Percentiles rank a stretch among this genome's conserved stretches.
These are phyloP conservation scores for Larix kaempferi DNA, from an alignment of 75 land plant species.

Conservation along the genomic window DNA sequence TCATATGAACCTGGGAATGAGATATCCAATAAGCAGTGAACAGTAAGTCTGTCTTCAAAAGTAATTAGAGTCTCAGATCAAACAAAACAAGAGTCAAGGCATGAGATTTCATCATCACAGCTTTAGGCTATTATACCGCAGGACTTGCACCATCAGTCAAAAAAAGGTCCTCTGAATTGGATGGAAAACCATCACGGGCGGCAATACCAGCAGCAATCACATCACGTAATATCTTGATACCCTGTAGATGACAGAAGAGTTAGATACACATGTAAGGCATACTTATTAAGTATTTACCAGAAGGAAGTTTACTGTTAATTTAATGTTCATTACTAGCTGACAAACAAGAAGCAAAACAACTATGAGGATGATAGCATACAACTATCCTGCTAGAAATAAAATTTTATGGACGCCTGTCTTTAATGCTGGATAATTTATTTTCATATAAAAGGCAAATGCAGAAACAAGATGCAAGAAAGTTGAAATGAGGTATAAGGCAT, in stretches of 20 bases:
- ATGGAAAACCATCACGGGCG: slow-evolving; percentile 89
- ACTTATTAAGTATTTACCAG: too few relatives aligned
- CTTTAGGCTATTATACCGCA: slow-evolving; percentile 39
- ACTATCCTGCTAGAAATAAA: too few relatives aligned
- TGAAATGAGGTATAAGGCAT: too few relatives aligned
- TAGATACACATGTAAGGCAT: too few relatives aligned
- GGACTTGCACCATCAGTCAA: slow-evolving; percentile 98
- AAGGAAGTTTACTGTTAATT: too few relatives aligned
- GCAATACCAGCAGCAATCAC: slow-evolving; percentile 90
- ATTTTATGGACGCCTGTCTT: too few relatives aligned
- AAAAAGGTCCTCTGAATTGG: slow-evolving; percentile 79
- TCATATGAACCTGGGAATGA: slow-evolving; percentile 87
- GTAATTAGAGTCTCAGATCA: background rate
- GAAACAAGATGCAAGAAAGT: too few relatives aligned
- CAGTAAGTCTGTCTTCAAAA: background rate
- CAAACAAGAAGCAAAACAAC: too few relatives aligned
- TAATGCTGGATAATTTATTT: too few relatives aligned
- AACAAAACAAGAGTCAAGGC: background rate
- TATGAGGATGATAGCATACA: too few relatives aligned
- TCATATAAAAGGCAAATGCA: too few relatives aligned
- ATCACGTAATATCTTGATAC: slow-evolving; percentile 86
- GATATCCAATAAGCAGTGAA: slow-evolving; percentile 1
- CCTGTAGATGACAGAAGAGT: slow-evolving; percentile 34
- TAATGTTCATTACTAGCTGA: too few relatives aligned
- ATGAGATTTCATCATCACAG: background rate